Evolutionary conservation across 2,329 filamentous ascomycete genomes (phyloP).

Genomic region (Colletotrichum musae): DNA sequence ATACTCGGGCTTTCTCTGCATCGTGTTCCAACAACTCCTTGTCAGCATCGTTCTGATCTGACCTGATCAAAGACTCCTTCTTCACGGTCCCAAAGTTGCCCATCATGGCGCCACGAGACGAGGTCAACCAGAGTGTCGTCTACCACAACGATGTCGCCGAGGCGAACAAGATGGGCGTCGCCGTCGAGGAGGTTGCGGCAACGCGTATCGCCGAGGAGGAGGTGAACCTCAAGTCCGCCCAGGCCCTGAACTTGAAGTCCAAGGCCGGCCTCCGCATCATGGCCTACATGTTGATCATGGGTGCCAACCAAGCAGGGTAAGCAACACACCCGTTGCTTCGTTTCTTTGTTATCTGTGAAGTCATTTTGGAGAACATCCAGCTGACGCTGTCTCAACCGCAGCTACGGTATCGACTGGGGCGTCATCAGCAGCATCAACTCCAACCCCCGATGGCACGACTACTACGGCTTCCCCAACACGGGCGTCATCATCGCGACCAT

Average conservation of each 20-base stretch:
- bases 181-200: conserved; percentile 60
- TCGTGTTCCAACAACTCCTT: not conserved
- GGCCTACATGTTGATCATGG: conserved; percentile 60
- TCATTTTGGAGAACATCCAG: no score
- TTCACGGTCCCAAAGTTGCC: not conserved
- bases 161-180: conserved; percentile 49
- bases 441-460: conserved; percentile 57
- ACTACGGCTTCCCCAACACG: conserved; percentile 57
- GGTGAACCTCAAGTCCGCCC: conserved; percentile 56
- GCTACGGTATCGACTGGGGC: conserved; percentile 64
- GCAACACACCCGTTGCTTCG: not conserved
- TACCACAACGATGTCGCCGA: conserved; percentile 48
- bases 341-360: no score
- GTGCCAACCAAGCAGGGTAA: conserved; percentile 60
- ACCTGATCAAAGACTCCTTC: not conserved
- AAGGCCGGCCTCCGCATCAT: conserved; percentile 57
- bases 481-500: conserved; percentile 59
- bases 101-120: conserved; percentile 38
- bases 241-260: conserved; percentile 57
- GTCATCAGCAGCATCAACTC: conserved; percentile 64
- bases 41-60: not conserved
- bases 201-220: conserved; percentile 63
- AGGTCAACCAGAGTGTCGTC: conserved; percentile 42
- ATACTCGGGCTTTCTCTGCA: conserved; percentile 20
- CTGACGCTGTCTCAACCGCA: not conserved